Base-by-base conservation (phyloP, 371 early-diverging fungal species). In the Mortierella sp. region DNA sequence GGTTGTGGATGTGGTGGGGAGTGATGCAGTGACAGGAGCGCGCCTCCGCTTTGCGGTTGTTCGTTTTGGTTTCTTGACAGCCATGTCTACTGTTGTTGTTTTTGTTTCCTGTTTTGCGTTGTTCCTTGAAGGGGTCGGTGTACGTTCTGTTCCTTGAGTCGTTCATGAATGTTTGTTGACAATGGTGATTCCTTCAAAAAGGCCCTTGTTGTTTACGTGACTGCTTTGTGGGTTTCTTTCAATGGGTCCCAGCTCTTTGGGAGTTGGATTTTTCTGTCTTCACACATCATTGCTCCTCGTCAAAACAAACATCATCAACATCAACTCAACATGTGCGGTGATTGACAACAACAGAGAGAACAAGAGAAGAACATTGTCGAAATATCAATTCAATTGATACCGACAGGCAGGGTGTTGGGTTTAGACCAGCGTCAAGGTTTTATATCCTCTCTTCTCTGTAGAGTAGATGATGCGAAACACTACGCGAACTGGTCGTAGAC, bases 31-130 rank as follows among this genome's bases (percentile, higher is more conserved):
- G 45, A 83, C 83, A 24, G 83, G 77, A 3, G 38, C 28, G 2
- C 72, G 50, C 55, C 54, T 80, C 70, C 80, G 74, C 54, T 82
- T 82, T 26, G 47, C 47, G 21, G 75, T 70, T 4, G 77, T 21
- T 44, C 76, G 74, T 68, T 72, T 78, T 34, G 58, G 60, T 38
- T 73, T 74, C 68, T 82, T 82, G 63, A 82, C 73, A 54, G 79
- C 82, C 82, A 82, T 82, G 19, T 4, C 26, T 38, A 2, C 14
- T 54, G 14, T 73, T 14, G 5, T 8, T 14, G 9, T 48, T 5
- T 2, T 52, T 72, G 34, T 52, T 65, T 52, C 7, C 11, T 60
- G 16, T 14, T 38, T 38, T 38, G 42, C 31, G 44, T 21, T 75
- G 70, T 45, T 24, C 13, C 38, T 28, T 31, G 31, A 14, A 31